Percentiles rank a stretch among this genome's conserved stretches.
Evolutionary conservation across 371 early-diverging fungal genomes (phyloP).

Genomic region (Mortierella sp.): DNA sequence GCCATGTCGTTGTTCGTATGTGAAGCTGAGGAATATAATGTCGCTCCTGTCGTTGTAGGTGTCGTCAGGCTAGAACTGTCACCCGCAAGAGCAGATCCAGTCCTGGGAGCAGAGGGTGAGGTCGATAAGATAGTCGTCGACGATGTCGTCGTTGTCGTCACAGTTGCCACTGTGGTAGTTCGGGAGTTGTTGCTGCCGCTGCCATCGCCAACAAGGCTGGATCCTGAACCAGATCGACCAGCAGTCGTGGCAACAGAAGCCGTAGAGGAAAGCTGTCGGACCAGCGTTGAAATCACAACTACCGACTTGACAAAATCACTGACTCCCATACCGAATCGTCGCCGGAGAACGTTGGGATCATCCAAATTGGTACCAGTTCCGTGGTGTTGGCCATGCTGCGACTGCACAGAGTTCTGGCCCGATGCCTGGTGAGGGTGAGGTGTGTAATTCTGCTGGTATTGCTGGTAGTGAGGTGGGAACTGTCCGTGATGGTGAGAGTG

Average conservation of each 20-base stretch:
- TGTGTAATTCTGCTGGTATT: constrained; percentile 18
- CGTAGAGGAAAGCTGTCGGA: constrained; percentile 36
- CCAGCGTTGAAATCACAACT: constrained; percentile 44
- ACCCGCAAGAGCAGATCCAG: constrained; percentile 23
- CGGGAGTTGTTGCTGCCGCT: not conserved
- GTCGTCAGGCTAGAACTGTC: constrained; percentile 15
- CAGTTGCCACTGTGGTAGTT: not conserved
- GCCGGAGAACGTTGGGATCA: constrained; percentile 29
- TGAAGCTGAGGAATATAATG: not conserved
- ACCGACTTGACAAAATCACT: constrained; percentile 54
- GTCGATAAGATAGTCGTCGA: constrained; percentile 2
- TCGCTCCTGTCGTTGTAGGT: not conserved
- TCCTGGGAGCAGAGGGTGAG: constrained; percentile 15
- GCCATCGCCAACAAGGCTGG: not conserved
- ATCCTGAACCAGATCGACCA: constrained; percentile 8
- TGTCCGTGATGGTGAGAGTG: constrained; percentile 25
- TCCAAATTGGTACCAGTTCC: constrained; percentile 18
- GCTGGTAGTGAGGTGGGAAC: constrained; percentile 19
- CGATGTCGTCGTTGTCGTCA: constrained; percentile 16
- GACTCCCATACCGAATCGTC: constrained; percentile 47
- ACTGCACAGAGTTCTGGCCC: not conserved
- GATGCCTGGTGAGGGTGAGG: constrained; percentile 30
- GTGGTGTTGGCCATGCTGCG: constrained; percentile 26
- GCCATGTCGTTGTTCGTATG: constrained; percentile 17
- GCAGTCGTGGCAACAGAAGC: not conserved